Conservation (phyloP, 257 asterid species). For the Solanum pimpinellifolium region DNA sequence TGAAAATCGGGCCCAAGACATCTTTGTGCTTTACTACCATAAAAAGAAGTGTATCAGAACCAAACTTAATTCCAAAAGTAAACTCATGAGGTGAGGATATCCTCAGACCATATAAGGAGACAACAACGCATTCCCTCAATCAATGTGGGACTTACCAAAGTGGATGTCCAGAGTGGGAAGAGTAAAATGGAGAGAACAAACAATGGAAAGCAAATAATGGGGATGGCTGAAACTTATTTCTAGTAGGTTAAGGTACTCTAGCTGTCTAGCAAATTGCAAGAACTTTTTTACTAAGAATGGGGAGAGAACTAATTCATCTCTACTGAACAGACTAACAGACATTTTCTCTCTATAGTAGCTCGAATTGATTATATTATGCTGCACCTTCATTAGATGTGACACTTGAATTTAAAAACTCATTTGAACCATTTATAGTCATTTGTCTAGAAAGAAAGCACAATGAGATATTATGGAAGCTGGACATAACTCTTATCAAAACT, state of each 20-base stretch:
- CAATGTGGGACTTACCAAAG: not conserved
- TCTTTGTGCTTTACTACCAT: not conserved
- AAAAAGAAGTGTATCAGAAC: not conserved
- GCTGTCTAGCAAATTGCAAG: not conserved
- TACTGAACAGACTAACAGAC: not conserved
- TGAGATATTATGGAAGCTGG: not conserved
- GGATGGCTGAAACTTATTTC: not conserved
- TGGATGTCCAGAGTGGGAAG: not conserved
- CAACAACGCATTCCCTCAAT: not conserved
- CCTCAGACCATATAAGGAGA: not conserved
- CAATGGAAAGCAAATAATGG: not conserved
- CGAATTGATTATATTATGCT: not conserved
- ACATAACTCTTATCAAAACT: not conserved
- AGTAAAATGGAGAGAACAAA: not conserved
- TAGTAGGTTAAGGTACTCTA: not conserved
- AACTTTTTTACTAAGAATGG: not conserved
- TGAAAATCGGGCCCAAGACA: not conserved
- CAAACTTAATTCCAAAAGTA: not conserved
- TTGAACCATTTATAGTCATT: not conserved
- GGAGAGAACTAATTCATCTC: not conserved
- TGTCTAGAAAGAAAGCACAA: not conserved
- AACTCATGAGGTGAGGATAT: not conserved
- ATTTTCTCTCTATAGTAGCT: not conserved
- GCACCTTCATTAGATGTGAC: not conserved
- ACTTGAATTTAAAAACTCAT: not conserved